These are phyloP conservation scores for Citrus sinensis DNA, from an alignment of 345 rosid genomes.

Conservation along the genomic window DNA sequence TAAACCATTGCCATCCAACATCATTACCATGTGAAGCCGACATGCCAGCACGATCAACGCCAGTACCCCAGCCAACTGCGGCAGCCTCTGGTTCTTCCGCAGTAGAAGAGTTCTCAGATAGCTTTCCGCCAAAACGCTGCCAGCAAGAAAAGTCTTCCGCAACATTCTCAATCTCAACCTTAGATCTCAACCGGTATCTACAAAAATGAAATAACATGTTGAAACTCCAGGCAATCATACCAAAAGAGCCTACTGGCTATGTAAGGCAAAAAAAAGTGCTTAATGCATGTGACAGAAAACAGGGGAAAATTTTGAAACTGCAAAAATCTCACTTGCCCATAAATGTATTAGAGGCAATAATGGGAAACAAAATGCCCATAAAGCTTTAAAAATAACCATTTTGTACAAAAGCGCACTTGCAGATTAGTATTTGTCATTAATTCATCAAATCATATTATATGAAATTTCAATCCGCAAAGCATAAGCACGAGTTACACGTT, in stretches of 20 bases:
- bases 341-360: neutral
- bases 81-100: slow-evolving; percentile 63
- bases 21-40: slow-evolving; percentile 56
- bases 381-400: neutral
- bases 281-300: neutral
- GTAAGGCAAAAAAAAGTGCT: neutral
- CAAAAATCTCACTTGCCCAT: neutral
- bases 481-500: neutral
- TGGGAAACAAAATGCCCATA: neutral
- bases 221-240: neutral
- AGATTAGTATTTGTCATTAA: neutral
- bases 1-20: slow-evolving; percentile 79
- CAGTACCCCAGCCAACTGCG: slow-evolving; percentile 68
- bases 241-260: neutral
- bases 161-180: slow-evolving; percentile 82
- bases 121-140: slow-evolving; percentile 64
- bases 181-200: slow-evolving; percentile 82
- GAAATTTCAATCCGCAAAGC: neutral
- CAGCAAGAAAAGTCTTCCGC: slow-evolving; percentile 69
- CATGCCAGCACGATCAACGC: slow-evolving; percentile 45
- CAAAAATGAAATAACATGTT: slow-evolving; percentile 11
- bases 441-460: neutral
- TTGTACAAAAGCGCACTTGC: neutral
- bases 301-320: too few relatives aligned
- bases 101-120: slow-evolving; percentile 32